Evolutionary conservation across 345 rosid species (phyloP).

Genomic region (Hypericum perforatum): DNA sequence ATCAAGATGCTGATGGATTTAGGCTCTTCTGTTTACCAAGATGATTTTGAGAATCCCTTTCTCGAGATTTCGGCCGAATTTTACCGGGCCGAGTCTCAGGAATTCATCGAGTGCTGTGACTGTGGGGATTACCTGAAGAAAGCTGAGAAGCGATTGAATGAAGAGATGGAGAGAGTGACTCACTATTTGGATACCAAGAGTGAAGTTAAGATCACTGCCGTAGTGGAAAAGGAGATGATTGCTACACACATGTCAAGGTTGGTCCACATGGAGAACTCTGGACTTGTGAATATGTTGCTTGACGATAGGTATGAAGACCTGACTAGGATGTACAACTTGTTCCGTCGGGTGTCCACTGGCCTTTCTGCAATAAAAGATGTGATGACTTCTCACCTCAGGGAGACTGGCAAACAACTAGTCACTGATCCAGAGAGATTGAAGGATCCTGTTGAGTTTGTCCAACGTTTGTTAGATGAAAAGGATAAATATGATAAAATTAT

Average conservation of each 20-base stretch:
- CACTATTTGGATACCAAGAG: constrained; percentile 88
- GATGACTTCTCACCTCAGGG: constrained; percentile 87
- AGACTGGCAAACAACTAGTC: constrained; percentile 86
- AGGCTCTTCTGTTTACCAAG: constrained; percentile 88
- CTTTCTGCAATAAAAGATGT: constrained; percentile 69
- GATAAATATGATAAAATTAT: constrained; percentile 78
- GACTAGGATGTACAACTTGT: constrained; percentile 85
- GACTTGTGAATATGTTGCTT: constrained; percentile 86
- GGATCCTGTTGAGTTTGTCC: constrained; percentile 95
- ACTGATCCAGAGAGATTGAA: constrained; percentile 84
- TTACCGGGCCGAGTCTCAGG: constrained; percentile 82
- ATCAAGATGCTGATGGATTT: constrained; percentile 94
- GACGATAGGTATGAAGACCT: constrained; percentile 84
- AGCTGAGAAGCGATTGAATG: constrained; percentile 83
- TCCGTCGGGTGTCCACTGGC: constrained; percentile 74
- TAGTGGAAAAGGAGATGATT: constrained; percentile 98
- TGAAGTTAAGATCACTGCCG: constrained; percentile 81
- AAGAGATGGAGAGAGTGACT: constrained; percentile 89
- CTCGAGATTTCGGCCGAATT: constrained; percentile 88
- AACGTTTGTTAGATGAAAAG: constrained; percentile 79
- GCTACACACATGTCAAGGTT: constrained; percentile 94
- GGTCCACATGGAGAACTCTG: constrained; percentile 98
- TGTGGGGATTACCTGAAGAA: constrained; percentile 93
- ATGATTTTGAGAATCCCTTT: constrained; percentile 89
- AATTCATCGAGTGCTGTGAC: constrained; percentile 81